phyloP scores from a whole-genome alignment of 768 basidiomycete species.

The Flagelloscypha sp. region DNA sequence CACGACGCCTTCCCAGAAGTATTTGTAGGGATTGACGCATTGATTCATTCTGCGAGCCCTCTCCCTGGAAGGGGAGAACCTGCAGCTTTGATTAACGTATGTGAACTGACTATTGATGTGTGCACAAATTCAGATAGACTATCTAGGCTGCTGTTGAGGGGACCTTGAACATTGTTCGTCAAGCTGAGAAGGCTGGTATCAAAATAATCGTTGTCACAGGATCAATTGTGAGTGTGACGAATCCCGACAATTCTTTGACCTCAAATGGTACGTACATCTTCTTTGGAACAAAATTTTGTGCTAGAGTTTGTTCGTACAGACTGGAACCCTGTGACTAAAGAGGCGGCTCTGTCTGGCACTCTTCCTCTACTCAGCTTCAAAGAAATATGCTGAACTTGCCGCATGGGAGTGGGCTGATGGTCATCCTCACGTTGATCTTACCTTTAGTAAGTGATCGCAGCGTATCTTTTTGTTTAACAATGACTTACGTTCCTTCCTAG shows the following conservation, averaged over 20 bases:
- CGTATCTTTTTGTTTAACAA: neutral
- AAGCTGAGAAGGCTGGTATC: constrained; percentile 28
- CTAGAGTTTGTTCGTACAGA: constrained; percentile 14
- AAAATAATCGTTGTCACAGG: constrained; percentile 32
- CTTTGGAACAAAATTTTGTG: neutral
- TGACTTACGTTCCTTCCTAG: neutral
- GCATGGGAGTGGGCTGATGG: constrained; percentile 21
- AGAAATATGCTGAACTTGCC: constrained; percentile 30
- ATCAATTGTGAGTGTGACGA: constrained; percentile 23
- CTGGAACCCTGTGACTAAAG: constrained; percentile 25
- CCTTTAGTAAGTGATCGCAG: constrained; percentile 2
- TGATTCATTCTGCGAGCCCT: constrained; percentile 38
- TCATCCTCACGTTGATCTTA: constrained; percentile 16
- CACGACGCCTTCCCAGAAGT: constrained; percentile 37
- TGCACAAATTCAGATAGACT: too few species aligned
- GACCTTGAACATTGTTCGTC: constrained; percentile 31
- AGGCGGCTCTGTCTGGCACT: constrained; percentile 16
- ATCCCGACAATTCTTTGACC: constrained; percentile 15
- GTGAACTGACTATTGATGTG: constrained; percentile 4
- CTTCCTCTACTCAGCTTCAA: constrained; percentile 27
- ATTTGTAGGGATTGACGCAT: constrained; percentile 40
- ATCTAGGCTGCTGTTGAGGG: constrained; percentile 31
- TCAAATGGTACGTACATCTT: constrained; percentile 19
- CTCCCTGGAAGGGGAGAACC: constrained; percentile 19
- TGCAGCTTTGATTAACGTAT: constrained; percentile 19